A percentile compares a stretch with the other conserved stretches of the same genome.
phyloP scores from a whole-genome alignment of 2,329 filamentous ascomycete genomes.

The Claviceps monticola region DNA sequence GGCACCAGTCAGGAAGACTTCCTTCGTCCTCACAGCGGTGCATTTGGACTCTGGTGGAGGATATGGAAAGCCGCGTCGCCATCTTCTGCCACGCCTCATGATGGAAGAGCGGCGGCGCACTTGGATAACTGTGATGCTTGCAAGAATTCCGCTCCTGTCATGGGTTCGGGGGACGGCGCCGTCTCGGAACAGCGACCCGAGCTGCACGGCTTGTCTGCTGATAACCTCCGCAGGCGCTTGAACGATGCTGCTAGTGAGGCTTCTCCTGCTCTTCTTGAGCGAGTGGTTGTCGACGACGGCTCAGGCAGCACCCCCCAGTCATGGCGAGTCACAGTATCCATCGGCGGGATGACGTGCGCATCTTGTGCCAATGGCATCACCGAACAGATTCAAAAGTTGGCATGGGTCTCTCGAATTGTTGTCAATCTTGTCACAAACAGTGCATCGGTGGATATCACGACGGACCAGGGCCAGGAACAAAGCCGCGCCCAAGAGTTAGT shows the following conservation, averaged over 20 bases:
- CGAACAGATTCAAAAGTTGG: conserved; percentile 38
- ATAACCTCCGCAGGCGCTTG: conserved; percentile 4
- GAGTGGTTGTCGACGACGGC: conserved; percentile 11
- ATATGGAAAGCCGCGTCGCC: conserved; percentile 15
- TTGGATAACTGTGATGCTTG: conserved; percentile 26
- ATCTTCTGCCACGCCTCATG: conserved; percentile 9
- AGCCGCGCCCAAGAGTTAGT: conserved; percentile 20
- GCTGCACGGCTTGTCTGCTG: conserved; percentile 3
- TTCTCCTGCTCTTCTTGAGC: conserved; percentile 10
- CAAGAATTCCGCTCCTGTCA: conserved; percentile 10
- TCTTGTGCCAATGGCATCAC: conserved; percentile 53
- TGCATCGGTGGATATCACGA: conserved; percentile 41
- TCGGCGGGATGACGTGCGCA: conserved; percentile 63
- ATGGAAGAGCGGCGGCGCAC: conserved; percentile 18
- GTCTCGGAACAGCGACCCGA: conserved; percentile 2
- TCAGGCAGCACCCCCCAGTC: conserved; percentile 2
- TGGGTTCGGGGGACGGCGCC: conserved; percentile 3
- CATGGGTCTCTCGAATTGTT: conserved; percentile 42
- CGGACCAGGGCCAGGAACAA: conserved; percentile 17
- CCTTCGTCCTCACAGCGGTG: conserved; percentile 9
- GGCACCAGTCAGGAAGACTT: conserved; percentile 12
- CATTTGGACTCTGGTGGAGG: conserved; percentile 19
- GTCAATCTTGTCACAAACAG: conserved; percentile 57
- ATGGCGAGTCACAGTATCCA: conserved; percentile 41
- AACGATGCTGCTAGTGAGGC: background rate